Base-by-base conservation (phyloP, 75 land plant genomes). In the Selaginella tamariscina region DNA sequence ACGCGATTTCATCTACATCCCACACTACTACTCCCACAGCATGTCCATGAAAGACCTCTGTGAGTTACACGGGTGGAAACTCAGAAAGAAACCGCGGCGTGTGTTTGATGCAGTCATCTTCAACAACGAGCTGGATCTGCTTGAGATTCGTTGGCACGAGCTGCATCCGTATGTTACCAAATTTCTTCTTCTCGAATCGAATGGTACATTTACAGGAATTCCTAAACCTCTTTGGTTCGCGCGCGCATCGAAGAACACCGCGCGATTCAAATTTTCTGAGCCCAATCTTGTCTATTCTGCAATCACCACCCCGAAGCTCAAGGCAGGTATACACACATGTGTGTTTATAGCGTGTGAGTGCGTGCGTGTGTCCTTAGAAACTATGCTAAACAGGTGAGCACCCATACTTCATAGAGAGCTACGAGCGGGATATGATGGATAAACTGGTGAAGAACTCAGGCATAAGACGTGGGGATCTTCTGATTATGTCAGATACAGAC, bases 401-500 rank as follows among this genome's bases (percentile, higher is more conserved):
- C 66, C 97, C 97, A 28, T 88, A 88, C 71, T 76, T 82, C 8
- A 80, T 80, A 56, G 97, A 92, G 71, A 72, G 74, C 11, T 73
- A 71, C 56, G 94, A 92, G 65, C 72, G 97, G 56, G 78, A 80
- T 0, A 81, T 77, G 5, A 68, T 91, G 72, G 85, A 86, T 21
- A 75, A 75, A 24, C 81, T 86, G 2, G 77, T 91, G 18, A 66
- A 67, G 31, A 75, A 77, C 22, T 82, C 97, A 15, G 97, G 89
- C 1, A 84, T 91, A 11, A 23, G 22, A 0, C 80, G 81, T 26
- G 94, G 82, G 54, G 96, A 91, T 54, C 70, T 91, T 29, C 70
- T 91, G 70, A 85, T 91, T 66, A 91, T 88, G 84, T 84, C 88
- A 13, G 97, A 91, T 67, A 77, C 82, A 0, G 97, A 91, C 71